A percentile compares a stretch with the other conserved stretches of the same genome.
These are phyloP conservation scores for Saccharum officinarum DNA, from an alignment of 176 grass and related monocot genomes.

Conservation along the genomic window DNA sequence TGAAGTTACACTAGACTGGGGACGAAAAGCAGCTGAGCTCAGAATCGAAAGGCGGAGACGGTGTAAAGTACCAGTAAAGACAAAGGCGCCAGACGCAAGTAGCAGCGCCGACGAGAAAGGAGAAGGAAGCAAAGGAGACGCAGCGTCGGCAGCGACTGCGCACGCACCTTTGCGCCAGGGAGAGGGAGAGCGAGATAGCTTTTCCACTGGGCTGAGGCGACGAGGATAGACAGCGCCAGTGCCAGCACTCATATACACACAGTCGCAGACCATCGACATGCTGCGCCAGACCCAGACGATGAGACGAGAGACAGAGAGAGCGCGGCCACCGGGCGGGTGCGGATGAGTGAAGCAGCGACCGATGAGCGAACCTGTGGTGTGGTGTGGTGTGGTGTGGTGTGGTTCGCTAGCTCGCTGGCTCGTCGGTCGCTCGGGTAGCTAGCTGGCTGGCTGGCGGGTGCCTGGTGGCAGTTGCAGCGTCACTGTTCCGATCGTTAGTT, in stretches of 20 bases:
- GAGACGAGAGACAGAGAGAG: too few relatives aligned
- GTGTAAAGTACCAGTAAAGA: background rate
- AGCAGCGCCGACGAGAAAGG: background rate
- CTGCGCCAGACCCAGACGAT: background rate
- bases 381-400: too few relatives aligned
- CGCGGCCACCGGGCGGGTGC: too few relatives aligned
- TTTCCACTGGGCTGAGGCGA: background rate
- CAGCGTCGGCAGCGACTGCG: conserved; percentile 24
- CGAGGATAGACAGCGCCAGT: background rate
- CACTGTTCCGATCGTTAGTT: background rate
- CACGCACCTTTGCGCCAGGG: conserved; percentile 26
- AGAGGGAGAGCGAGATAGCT: background rate
- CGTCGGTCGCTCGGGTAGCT: background rate
- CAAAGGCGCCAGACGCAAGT: background rate
- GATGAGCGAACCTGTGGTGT: background rate
- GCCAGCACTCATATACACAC: background rate
- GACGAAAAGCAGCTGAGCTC: conserved; percentile 2
- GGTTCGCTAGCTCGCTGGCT: background rate
- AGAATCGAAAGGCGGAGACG: background rate
- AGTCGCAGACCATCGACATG: background rate
- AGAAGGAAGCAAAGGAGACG: background rate
- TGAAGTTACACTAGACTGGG: background rate
- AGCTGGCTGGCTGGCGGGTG: background rate
- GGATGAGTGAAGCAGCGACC: background rate
- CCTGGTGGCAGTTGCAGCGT: conserved; percentile 41